Evolutionary conservation across 768 basidiomycete species (phyloP), one percentile per base, ranked within the genome.

Genomic region (Ramaria sp.): DNA sequence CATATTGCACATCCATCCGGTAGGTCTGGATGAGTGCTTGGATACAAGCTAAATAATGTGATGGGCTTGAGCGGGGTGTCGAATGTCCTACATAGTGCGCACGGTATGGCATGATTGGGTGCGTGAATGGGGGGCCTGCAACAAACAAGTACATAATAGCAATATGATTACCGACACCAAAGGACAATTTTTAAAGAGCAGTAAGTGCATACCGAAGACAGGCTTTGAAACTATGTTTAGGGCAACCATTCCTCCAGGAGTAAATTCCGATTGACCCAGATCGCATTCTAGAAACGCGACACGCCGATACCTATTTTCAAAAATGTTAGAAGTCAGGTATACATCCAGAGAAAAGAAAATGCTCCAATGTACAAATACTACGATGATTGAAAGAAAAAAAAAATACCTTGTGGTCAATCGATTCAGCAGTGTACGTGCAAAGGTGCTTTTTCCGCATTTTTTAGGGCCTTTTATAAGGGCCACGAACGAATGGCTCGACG

Each of bases 241-340:
- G 0, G 90, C 79, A 12, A 96, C 86, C 71, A 90, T 78, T 0
- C 93, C 95, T 0, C 83, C 84, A 0, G 90, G 85, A 0, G 87
- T 86, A 66, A 97, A 95, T 68, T 97, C 94, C 3, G 91, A 87
- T 69, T 99, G 95, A 17, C 95, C 95, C 3, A 90, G 63, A 69
- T 99, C 95, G 59, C 88, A 90, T 66, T 98, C 95, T 7, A 99
- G 77, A 67, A 81, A 96, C 0, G 92, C 94, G 2, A 97, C 91
- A n/a, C 76, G 76, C 22, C 75, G 74, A 70, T 89, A 90, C 30
- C 87, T 91, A 58, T 12, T 30, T 27, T 15, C 12, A 22, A 31
- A 24, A 47, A 50, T 51, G 59, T 46, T n/a, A 54, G 34, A 4
- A 41, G 12, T 30, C 52, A 59, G 46, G 39, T 17, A 57, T 6